Percentiles rank a stretch among this genome's conserved stretches.
Conservation (phyloP, 768 basidiomycete genomes). For the Tulasnella sp. region DNA sequence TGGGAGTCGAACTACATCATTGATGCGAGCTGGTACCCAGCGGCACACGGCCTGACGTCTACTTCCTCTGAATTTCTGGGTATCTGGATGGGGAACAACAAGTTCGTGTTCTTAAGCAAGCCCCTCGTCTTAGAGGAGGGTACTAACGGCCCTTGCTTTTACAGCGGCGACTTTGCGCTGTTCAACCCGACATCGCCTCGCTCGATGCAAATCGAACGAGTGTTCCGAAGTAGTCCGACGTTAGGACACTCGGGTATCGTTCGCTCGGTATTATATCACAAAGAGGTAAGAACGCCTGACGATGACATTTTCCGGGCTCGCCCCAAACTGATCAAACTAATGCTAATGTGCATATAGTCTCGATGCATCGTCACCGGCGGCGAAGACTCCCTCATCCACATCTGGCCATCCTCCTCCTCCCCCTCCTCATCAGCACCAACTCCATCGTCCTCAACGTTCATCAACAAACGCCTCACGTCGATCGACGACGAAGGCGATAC, state of each 20-base stretch:
- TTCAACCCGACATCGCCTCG: background rate
- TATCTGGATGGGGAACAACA: constrained; percentile 13
- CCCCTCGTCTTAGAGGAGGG: background rate
- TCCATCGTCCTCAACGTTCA: background rate
- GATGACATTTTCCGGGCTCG: background rate
- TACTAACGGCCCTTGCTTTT: background rate
- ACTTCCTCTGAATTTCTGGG: background rate
- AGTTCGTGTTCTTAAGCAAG: constrained; percentile 4
- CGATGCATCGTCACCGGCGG: constrained; percentile 18
- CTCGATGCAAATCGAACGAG: constrained; percentile 13
- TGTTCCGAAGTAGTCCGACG: constrained; percentile 7
- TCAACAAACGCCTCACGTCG: background rate
- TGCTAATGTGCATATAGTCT: background rate
- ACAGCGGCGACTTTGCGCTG: constrained; percentile 17
- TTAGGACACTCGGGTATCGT: constrained; percentile 18
- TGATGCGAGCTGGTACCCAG: constrained; percentile 14
- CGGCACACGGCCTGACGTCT: background rate
- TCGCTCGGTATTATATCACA: constrained; percentile 17
- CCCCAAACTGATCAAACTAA: background rate
- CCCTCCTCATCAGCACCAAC: background rate
- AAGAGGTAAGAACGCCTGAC: background rate
- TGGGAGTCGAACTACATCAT: constrained; percentile 24
- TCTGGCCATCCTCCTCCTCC: constrained; percentile 4
- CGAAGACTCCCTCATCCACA: constrained; percentile 15
- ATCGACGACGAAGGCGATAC: constrained; percentile 2